Conservation (phyloP, 345 rosid genomes). For the Sisymbrium altissimum region DNA sequence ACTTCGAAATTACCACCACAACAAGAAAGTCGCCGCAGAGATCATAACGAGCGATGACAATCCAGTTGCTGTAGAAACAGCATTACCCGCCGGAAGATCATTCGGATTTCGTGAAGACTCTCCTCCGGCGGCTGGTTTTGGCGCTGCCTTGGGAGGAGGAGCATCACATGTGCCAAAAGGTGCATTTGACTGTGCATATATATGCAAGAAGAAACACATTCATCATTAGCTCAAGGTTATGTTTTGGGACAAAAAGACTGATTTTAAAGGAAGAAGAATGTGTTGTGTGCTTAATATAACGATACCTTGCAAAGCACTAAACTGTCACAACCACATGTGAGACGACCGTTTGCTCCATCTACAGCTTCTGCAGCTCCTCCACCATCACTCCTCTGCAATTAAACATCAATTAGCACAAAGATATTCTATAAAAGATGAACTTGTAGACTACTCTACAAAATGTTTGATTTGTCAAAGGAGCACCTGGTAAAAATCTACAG, state of each 20-base stretch:
- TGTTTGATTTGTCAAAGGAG: background rate
- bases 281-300: background rate
- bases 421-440: background rate
- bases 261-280: background rate
- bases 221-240: background rate
- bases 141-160: slow-evolving; percentile 67
- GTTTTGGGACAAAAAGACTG: background rate
- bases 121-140: slow-evolving; percentile 58
- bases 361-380: slow-evolving; percentile 88
- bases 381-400: slow-evolving; percentile 72
- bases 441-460: background rate
- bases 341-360: slow-evolving; percentile 84
- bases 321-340: slow-evolving; percentile 85
- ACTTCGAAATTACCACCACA: slow-evolving; percentile 19
- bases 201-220: background rate
- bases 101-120: background rate
- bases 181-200: slow-evolving; percentile 55
- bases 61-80: slow-evolving; percentile 36
- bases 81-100: slow-evolving; percentile 23
- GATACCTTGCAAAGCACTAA: slow-evolving; percentile 74
- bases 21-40: slow-evolving; percentile 27
- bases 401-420: background rate
- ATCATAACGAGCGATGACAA: slow-evolving; percentile 32
- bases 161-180: slow-evolving; percentile 73
- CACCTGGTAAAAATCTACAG: slow-evolving; percentile 94